Conservation (phyloP, 106 monocot species). For the Vanilla planifolia region DNA sequence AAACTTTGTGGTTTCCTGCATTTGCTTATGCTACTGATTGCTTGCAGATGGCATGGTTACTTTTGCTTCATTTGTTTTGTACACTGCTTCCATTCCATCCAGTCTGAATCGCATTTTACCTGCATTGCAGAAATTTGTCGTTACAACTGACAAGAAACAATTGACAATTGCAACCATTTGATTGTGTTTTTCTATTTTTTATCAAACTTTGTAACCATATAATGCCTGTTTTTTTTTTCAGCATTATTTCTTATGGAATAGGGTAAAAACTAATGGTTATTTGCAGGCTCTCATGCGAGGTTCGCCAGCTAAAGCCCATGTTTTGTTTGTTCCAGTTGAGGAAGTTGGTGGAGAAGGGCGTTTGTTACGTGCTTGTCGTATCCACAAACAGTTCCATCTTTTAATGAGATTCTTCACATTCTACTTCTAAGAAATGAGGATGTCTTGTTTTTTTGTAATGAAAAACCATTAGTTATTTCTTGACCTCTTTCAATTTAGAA, state of each 20-base stretch:
- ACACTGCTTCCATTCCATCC: too few relatives aligned
- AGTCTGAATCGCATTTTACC: too few relatives aligned
- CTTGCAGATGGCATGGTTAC: too few relatives aligned
- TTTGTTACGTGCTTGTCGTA: constrained; percentile 82
- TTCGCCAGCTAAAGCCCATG: constrained; percentile 77
- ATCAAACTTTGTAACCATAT: too few relatives aligned
- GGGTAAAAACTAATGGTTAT: background rate
- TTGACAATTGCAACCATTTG: too few relatives aligned
- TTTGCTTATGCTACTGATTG: too few relatives aligned
- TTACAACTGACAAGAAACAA: too few relatives aligned
- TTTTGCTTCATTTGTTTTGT: too few relatives aligned
- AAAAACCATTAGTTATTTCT: constrained; percentile 14
- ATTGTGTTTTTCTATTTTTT: too few relatives aligned
- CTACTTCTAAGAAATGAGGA: constrained; percentile 4
- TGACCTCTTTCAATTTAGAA: constrained; percentile 45
- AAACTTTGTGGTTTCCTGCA: too few relatives aligned
- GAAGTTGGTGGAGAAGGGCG: constrained; percentile 90
- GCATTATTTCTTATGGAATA: background rate
- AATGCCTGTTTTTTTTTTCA: too few relatives aligned
- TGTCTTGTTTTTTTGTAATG: constrained; percentile 6
- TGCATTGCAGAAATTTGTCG: too few relatives aligned
- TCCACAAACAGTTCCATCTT: constrained; percentile 28
- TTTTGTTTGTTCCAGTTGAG: constrained; percentile 79
- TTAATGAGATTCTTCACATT: constrained; percentile 5
- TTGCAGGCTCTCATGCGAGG: constrained; percentile 88